A percentile compares a stretch with the other conserved stretches of the same genome.
Conservation (phyloP, 306 rosid species). For the Sindora glabra region DNA sequence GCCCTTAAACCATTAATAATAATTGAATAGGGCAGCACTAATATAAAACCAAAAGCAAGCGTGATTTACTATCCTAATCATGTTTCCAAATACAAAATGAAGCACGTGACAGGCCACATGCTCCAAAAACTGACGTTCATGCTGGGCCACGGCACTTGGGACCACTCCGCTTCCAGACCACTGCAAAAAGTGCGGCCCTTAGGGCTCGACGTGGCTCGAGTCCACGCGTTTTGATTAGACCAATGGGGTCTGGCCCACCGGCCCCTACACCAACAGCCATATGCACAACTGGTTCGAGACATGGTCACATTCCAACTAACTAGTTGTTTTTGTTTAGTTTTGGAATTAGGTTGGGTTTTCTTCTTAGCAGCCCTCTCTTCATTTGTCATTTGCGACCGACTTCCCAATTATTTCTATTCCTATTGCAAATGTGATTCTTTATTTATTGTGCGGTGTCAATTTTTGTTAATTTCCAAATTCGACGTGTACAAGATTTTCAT, state of each 20-base stretch:
- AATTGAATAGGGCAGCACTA: no score
- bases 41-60: slow-evolving; percentile 5
- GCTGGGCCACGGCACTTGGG: background rate
- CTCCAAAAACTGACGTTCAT: background rate
- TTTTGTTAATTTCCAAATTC: no score
- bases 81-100: background rate
- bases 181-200: background rate
- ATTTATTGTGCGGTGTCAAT: no score
- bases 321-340: background rate
- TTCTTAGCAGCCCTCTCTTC: background rate
- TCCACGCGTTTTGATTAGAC: background rate
- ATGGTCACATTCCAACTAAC: slow-evolving; percentile 14
- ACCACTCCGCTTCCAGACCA: background rate
- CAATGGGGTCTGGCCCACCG: background rate
- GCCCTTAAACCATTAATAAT: slow-evolving; percentile 15
- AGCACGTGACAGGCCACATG: slow-evolving; percentile 17
- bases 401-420: slow-evolving; percentile 12
- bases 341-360: background rate
- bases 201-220: background rate
- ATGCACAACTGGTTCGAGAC: background rate
- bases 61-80: slow-evolving; percentile 21
- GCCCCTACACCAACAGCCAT: background rate
- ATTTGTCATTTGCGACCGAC: slow-evolving; percentile 6
- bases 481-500: no score
- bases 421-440: no score